Conservation (phyloP, 805 yeast genomes). For the Blastobotrys muscicola region DNA sequence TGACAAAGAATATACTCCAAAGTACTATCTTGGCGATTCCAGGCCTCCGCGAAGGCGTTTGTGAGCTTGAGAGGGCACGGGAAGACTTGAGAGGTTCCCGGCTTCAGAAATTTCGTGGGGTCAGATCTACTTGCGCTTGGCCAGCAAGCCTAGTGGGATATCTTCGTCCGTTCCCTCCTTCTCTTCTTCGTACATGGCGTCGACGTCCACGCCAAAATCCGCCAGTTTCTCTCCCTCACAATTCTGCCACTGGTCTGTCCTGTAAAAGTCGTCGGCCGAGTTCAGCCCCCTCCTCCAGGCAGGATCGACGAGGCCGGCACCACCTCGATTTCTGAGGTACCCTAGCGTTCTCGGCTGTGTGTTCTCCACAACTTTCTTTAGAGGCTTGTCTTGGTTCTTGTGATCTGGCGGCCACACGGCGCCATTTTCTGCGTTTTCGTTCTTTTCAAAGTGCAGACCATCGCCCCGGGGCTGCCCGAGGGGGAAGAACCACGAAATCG, state of each 20-base stretch:
- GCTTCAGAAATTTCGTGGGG: too few relatives aligned
- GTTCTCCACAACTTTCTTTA: constrained; percentile 7
- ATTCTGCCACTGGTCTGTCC: constrained; percentile 54
- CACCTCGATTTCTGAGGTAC: not conserved
- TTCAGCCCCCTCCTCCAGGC: constrained; percentile 23
- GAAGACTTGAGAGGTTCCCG: too few relatives aligned
- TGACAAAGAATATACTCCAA: too few relatives aligned
- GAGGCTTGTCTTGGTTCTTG: constrained; percentile 34
- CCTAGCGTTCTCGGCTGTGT: not conserved
- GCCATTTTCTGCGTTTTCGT: constrained; percentile 40
- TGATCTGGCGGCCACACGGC: constrained; percentile 96
- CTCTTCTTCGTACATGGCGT: constrained; percentile 4
- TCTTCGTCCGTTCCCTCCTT: not conserved
- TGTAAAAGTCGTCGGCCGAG: constrained; percentile 23
- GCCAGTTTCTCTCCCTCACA: constrained; percentile 73
- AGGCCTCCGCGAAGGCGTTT: too few relatives aligned
- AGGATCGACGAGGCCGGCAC: constrained; percentile 16
- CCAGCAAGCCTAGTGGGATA: not conserved
- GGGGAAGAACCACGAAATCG: constrained; percentile 59
- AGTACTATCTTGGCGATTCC: too few relatives aligned
- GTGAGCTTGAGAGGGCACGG: too few relatives aligned
- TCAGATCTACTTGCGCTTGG: too few relatives aligned
- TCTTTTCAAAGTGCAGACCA: constrained; percentile 51
- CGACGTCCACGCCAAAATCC: constrained; percentile 78
- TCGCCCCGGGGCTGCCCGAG: constrained; percentile 53